A percentile compares a stretch with the other conserved stretches of the same genome.
Evolutionary conservation across 73 alveolate species (phyloP).

Genomic region (Paramecium biaurelia): DNA sequence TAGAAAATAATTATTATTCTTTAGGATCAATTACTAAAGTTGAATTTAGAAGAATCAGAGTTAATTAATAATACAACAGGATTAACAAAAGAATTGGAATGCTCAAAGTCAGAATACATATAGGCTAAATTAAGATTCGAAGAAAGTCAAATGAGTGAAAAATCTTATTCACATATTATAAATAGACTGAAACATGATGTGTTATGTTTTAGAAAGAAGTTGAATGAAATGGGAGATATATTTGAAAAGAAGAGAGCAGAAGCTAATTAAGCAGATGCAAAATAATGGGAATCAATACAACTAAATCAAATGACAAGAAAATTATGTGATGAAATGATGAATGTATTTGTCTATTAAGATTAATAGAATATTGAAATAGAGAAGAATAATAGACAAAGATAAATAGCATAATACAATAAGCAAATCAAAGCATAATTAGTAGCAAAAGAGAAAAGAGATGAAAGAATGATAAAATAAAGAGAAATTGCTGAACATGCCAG

Average conservation of each 20-base stretch:
- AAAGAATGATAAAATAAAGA: constrained; percentile 35
- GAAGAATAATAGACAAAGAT: constrained; percentile 52
- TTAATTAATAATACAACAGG: constrained; percentile 5
- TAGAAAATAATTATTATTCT: not conserved
- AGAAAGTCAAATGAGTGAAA: constrained; percentile 68
- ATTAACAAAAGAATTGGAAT: constrained; percentile 48
- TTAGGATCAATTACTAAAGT: not conserved
- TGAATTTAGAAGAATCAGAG: not conserved
- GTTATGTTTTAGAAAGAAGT: constrained; percentile 67
- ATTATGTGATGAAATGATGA: constrained; percentile 74
- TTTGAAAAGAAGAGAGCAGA: constrained; percentile 60
- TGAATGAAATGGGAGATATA: constrained; percentile 70
- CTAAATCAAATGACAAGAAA: constrained; percentile 68
- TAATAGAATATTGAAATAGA: constrained; percentile 54
- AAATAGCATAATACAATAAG: constrained; percentile 49
- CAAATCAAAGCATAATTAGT: constrained; percentile 45
- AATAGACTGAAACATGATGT: constrained; percentile 84
- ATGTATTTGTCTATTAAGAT: not conserved
- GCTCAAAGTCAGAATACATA: constrained; percentile 62
- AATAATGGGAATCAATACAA: constrained; percentile 72
- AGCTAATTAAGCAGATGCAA: constrained; percentile 67
- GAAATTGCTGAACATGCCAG: constrained; percentile 73
- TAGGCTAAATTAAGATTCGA: constrained; percentile 69
- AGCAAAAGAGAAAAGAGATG: constrained; percentile 66
- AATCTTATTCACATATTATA: constrained; percentile 74